phyloP scores from a whole-genome alignment of 2,329 filamentous ascomycete species.

The Ascocoryne sarcoides region DNA sequence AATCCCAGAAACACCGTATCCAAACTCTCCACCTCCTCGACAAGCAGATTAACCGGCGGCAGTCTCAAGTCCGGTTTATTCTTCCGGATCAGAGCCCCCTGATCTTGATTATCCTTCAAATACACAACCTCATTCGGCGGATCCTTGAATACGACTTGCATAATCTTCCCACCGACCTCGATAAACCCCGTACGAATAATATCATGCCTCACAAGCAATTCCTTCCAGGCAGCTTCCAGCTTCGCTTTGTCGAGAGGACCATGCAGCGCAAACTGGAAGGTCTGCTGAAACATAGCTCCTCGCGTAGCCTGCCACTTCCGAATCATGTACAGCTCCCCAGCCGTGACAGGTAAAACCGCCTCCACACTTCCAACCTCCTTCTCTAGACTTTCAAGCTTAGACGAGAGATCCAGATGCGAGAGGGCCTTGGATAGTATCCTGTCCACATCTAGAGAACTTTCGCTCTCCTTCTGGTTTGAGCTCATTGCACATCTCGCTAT shows the following conservation, averaged over 20 bases:
- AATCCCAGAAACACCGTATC: constrained; percentile 33
- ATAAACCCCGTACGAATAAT: constrained; percentile 62
- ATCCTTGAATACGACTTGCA: constrained; percentile 52
- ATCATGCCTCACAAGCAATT: constrained; percentile 44
- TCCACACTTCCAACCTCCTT: constrained; percentile 38
- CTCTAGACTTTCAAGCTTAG: constrained; percentile 32
- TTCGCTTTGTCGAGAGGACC: constrained; percentile 30
- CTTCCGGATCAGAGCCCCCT: background rate
- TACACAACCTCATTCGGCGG: constrained; percentile 28
- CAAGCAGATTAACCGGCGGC: constrained; percentile 21
- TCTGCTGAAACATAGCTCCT: constrained; percentile 63
- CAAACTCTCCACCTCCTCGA: constrained; percentile 8
- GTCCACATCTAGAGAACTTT: constrained; percentile 30
- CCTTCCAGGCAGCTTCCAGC: constrained; percentile 53
- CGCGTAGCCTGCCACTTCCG: constrained; percentile 61
- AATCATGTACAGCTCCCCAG: constrained; percentile 77
- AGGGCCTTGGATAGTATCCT: constrained; percentile 34
- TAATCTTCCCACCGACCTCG: constrained; percentile 40
- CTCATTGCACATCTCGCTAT: constrained; percentile 42
- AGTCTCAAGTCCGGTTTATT: constrained; percentile 8
- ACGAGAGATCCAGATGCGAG: constrained; percentile 30
- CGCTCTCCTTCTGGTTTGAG: constrained; percentile 22
- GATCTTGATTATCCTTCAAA: constrained; percentile 10
- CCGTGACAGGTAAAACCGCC: constrained; percentile 55
- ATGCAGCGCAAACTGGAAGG: constrained; percentile 53